These are phyloP conservation scores for Blastobotrys malaysiensis DNA, from an alignment of 1,139 yeast genomes.

Conservation along the genomic window DNA sequence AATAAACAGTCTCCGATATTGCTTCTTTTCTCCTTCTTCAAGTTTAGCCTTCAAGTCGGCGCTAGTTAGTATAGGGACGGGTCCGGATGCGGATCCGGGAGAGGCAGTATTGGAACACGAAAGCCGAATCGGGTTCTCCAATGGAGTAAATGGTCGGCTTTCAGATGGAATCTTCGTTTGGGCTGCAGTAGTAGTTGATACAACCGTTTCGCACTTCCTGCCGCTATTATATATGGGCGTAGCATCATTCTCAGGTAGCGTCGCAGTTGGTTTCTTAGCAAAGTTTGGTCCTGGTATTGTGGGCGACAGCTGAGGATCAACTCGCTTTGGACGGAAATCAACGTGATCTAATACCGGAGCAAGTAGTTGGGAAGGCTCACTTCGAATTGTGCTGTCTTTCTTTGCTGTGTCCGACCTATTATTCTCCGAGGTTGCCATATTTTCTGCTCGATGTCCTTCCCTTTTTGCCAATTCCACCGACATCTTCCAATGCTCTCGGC, in stretches of 20 bases:
- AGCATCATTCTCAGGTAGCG: background rate
- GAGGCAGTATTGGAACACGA: background rate
- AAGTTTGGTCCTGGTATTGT: background rate
- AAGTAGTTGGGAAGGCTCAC: background rate
- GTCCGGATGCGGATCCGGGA: constrained; percentile 9
- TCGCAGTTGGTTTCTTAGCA: background rate
- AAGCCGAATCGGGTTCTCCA: background rate
- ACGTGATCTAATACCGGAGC: background rate
- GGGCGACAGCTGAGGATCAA: background rate
- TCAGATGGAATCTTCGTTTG: background rate
- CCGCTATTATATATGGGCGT: background rate
- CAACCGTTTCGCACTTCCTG: background rate
- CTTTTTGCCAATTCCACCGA: constrained; percentile 12
- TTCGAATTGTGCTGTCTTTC: background rate
- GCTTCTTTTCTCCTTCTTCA: constrained; percentile 29
- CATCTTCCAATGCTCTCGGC: constrained; percentile 24
- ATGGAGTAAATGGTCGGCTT: background rate
- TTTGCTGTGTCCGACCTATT: background rate
- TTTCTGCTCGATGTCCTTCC: background rate
- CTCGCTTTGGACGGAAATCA: background rate
- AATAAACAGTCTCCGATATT: constrained; percentile 43
- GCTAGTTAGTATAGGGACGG: constrained; percentile 8
- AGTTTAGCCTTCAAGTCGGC: constrained; percentile 17
- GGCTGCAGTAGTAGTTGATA: background rate
- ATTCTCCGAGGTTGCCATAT: background rate